Base-by-base conservation (phyloP, 2,329 filamentous ascomycete genomes). In the Cercospora beticola region DNA sequence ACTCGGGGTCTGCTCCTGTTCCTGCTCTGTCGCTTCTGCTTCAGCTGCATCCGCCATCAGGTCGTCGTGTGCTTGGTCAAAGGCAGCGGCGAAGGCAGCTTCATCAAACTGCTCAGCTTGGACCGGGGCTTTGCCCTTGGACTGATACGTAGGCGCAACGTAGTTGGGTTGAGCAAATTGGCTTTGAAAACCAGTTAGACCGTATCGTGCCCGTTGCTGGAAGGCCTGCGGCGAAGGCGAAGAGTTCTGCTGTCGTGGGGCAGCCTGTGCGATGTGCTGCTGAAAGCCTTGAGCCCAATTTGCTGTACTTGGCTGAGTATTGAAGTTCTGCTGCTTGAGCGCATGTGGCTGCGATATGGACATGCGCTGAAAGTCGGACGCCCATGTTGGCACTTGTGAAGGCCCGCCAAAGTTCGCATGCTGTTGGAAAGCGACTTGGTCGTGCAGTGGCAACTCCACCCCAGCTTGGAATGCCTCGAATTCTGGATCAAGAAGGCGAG, bases 381-480 rank as follows among this genome's bases (percentile, higher is more conserved):
- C 83, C 84, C 84, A 86, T 72, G 81, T 80, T 26, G 82, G 79
- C 10, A 72, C 69, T 59, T 73, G 70, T 26, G 75, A 65, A 7
- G 74, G 66, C 69, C 74, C 72, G 74, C 77, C 64, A 62, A 68
- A 57, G 58, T 65, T 28, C 68, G 73, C 64, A 76, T 75, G 62
- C 80, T 75, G 82, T 77, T 74, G 81, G 64, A 70, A 81, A 74
- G 72, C 74, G 60, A 75, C 74, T 60, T 78, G 77, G 64, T 79
- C 78, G 70, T 81, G 77, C 65, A 81, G 78, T 18, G 81, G 77
- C 64, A 81, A 78, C 28, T 78, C 77, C 28, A 78, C 76, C 21
- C 85, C 85, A 49, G 84, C 83, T 78, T 91, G 88, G 72, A 92
- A 92, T 57, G 89, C 87, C 72, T 90, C 86, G 74, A 92, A 92